Conservation (phyloP, 345 rosid species). For the Durio zibethinus region DNA sequence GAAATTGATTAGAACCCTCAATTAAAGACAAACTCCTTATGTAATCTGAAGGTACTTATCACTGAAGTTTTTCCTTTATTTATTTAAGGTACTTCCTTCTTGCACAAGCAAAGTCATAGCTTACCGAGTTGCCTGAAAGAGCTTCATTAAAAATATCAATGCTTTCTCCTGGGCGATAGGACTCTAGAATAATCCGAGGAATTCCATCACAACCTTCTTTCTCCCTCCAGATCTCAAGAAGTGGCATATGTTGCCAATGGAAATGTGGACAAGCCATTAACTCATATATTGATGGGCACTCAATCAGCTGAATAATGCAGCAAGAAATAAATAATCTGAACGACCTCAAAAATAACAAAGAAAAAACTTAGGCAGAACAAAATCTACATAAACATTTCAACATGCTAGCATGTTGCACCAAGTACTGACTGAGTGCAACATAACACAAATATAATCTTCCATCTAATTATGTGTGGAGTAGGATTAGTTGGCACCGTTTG, state of each 20-base stretch:
- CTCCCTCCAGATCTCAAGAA: conserved; percentile 72
- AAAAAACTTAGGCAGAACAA: not conserved
- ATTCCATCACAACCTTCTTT: conserved; percentile 43
- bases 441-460: not conserved
- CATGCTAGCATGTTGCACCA: not conserved
- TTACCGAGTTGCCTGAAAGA: conserved; percentile 69
- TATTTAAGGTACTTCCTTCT: not conserved
- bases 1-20: not conserved
- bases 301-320: conserved; percentile 63
- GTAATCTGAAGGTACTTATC: not conserved
- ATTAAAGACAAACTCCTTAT: not conserved
- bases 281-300: conserved; percentile 86
- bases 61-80: not conserved
- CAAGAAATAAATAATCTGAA: not conserved
- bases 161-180: conserved; percentile 56
- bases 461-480: not conserved
- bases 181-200: conserved; percentile 53
- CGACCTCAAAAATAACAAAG: not conserved
- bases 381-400: not conserved
- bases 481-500: not conserved
- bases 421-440: not conserved
- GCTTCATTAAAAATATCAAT: conserved; percentile 57
- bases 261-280: conserved; percentile 74
- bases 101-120: conserved; percentile 21
- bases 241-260: conserved; percentile 58